Evolutionary conservation across 495 filamentous ascomycete genomes (phyloP), one percentile per base, ranked within the genome.

Genomic region (Aspergillus haitiensis): DNA sequence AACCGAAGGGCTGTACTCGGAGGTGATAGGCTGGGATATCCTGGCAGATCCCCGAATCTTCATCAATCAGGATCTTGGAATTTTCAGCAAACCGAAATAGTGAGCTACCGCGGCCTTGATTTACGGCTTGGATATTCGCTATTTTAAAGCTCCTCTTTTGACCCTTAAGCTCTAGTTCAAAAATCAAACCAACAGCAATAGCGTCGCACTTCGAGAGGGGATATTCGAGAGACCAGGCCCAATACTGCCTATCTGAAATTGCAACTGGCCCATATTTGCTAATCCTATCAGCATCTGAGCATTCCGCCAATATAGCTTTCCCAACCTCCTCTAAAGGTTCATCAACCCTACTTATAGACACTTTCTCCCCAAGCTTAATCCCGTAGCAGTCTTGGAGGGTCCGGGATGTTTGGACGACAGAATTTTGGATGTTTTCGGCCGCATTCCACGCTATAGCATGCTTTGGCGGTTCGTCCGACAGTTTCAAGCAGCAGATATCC

Each of bases 381-480:
- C 78, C 81, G 64, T 86, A 89, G 18, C 77, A 79, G 16, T 84
- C 81, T 59, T 88, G 84, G 50, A 91, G 83, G 18, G 78, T 78
- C 53, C 86, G 84, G 27, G 87, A 88, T 54, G 84, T 83, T 70
- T 88, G 85, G 5, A 86, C 78, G 31, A 88, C 78, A 31, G 83
- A 77, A 55, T 81, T 85, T 63, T 86, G 81, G 42, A 88, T 79
- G 60, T 83, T 85, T 59, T 89, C 85, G 5, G 79, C 61, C 16
- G 86, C 83, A 45, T 80, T 78, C 85, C 87, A 90, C 12, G 84
- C 83, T 56, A 88, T 82, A 6, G 85, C 88, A 48, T 83, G 81
- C 51, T 81, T 82, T 7, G 72, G 62, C 2, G 68, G 39, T 33
- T 72, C 70, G 32, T 73, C 73, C 4, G 73, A 61, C 49, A 69